Evolutionary conservation across 2,329 filamentous ascomycete genomes (phyloP), one percentile per base, ranked within the genome.

Genomic region (Fusarium illudens): DNA sequence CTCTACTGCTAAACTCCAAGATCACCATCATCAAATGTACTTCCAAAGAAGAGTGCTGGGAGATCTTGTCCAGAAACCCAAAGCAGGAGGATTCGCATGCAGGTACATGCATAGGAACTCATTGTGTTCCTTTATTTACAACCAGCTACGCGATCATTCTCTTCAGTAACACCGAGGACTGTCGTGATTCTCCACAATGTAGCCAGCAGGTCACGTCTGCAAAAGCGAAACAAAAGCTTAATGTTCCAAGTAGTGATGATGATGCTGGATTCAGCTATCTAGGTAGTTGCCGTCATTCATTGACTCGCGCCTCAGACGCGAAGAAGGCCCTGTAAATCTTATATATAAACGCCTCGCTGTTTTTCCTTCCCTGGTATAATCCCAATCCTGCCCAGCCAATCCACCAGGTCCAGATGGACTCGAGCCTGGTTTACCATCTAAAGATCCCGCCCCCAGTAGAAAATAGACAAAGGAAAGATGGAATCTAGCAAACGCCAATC

Each of bases 311-410:
- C 54, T 54, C 66, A 54, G 61, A 51, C 66, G 62, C 58, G 22
- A 51, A 60, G 22, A 63, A 29, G 44, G 10, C 30, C 39, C 33
- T 52, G 52, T 32, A 70, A 67, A 39, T 70, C 56, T 61, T 61
- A 27, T 61, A 67, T 61, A 42, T 61, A 67, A 67, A 68, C 67
- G 64, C 67, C 67, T 70, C 64, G 67, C 67, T 70, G 25, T 67
- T 69, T 58, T 67, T 15, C 58, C 59, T 58, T 68, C n/a, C 46
- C 10, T 50, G 66, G 54, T 68, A 68, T 68, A 67, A 63, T 67
- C 51, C 46, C 34, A 10, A 63, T 67, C 51, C 46, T 34, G 8
- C 32, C 59, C 54, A 55, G 22, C 34, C 52, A 49, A 48, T 44
- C 49, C 53, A 49, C 58, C 53, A 30, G 29, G 22, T 57, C 52